Percentiles rank a stretch among this genome's conserved stretches.
These are phyloP conservation scores for Closterium sp. DNA, from an alignment of 139 green algal genomes.

Conservation along the genomic window DNA sequence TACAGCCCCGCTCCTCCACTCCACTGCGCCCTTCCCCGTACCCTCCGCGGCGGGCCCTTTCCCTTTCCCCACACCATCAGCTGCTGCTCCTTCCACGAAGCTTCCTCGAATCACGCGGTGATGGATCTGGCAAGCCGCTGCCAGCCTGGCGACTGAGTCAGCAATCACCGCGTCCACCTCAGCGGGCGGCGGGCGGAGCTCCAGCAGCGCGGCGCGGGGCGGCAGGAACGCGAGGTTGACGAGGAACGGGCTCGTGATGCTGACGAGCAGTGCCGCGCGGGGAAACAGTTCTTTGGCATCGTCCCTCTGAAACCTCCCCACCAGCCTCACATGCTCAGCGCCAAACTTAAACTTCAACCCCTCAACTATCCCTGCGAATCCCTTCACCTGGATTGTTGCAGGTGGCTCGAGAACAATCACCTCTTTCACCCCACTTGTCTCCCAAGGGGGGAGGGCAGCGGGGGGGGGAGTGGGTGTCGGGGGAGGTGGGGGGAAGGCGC, in stretches of 20 bases:
- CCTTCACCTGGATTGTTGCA: not conserved
- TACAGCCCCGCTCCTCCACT: not conserved
- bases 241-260: not conserved
- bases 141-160: not conserved
- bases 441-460: not conserved
- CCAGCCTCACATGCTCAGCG: not conserved
- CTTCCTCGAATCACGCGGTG: not conserved
- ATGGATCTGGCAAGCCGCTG: not conserved
- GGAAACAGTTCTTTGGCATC: not conserved
- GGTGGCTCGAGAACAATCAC: not conserved
- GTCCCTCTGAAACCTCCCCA: not conserved
- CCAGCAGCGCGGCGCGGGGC: not conserved
- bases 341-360: not conserved
- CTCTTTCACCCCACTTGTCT: not conserved
- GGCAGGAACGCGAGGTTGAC: not conserved
- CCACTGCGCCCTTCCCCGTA: not conserved
- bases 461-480: too few relatives aligned
- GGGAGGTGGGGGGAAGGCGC: too few relatives aligned
- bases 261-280: not conserved
- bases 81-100: not conserved
- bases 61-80: not conserved
- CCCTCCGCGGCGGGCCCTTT: not conserved
- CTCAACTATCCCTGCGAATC: not conserved
- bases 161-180: not conserved
- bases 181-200: not conserved